A percentile compares a stretch with the other conserved stretches of the same genome.
Evolutionary conservation across 2,329 filamentous ascomycete genomes (phyloP).

Genomic region (Colletotrichum sp.): DNA sequence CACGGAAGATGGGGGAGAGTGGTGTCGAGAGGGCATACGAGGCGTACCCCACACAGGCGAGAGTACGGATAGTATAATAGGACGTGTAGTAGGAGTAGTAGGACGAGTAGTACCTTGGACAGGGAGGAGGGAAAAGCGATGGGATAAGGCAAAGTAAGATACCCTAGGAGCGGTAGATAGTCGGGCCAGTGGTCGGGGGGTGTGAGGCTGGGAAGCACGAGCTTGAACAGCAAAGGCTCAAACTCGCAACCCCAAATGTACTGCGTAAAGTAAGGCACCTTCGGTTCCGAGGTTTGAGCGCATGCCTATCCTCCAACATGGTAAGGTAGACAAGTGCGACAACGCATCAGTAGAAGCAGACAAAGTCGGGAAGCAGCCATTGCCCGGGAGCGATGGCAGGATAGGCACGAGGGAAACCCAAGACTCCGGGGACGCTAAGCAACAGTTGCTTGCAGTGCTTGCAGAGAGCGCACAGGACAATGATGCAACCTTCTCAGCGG

Average conservation of each 20-base stretch:
- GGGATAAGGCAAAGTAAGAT: not conserved
- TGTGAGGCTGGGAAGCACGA: not conserved
- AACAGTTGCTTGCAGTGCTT: not conserved
- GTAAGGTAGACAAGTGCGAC: not conserved
- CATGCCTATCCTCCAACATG: not conserved
- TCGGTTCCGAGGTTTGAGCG: not conserved
- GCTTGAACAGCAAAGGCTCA: not conserved
- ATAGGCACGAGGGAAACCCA: slow-evolving; percentile 12
- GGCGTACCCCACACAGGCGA: not conserved
- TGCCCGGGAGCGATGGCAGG: slow-evolving; percentile 4
- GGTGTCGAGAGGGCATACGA: not conserved
- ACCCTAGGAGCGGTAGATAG: not conserved
- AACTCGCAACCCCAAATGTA: not conserved
- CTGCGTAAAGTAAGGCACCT: not conserved
- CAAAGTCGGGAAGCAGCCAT: slow-evolving; percentile 1
- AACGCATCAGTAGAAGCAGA: not conserved
- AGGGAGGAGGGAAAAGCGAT: not conserved
- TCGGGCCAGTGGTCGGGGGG: not conserved
- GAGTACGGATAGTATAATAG: not conserved
- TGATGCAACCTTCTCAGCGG: not conserved
- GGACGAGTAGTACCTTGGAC: not conserved
- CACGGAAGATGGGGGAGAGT: not conserved
- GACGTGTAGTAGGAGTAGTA: not conserved
- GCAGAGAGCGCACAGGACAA: not conserved
- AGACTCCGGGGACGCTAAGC: slow-evolving; percentile 3